Evolutionary conservation across 495 filamentous ascomycete species (phyloP).

Genomic region (Hyaloscypha finlandica): DNA sequence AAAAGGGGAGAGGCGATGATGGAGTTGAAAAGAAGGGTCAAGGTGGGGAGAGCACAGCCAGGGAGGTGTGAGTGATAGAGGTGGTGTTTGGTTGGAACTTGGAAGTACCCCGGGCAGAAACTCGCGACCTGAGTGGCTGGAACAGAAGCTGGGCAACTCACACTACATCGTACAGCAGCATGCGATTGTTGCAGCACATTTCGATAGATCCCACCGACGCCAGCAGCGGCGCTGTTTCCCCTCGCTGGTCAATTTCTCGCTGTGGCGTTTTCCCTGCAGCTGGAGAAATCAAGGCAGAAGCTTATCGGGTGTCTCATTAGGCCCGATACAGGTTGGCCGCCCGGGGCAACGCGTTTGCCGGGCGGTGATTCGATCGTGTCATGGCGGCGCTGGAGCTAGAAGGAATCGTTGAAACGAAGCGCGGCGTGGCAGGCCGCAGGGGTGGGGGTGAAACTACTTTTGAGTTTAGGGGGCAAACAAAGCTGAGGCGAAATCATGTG

Average conservation of each 20-base stretch:
- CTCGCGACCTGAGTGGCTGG: not conserved
- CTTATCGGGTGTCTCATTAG: slow-evolving; percentile 6
- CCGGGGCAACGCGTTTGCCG: not conserved
- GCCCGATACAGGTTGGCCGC: not conserved
- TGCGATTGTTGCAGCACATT: not conserved
- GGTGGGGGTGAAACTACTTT: not conserved
- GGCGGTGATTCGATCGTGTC: not conserved
- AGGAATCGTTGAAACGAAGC: not conserved
- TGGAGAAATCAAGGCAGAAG: slow-evolving; percentile 1
- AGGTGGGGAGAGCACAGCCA: not conserved
- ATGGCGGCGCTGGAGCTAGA: not conserved
- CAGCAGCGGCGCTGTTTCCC: not conserved
- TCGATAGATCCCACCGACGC: not conserved
- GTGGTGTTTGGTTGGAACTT: not conserved
- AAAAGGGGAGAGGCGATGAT: not conserved
- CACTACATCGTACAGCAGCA: too few species aligned
- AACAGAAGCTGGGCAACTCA: too few species aligned
- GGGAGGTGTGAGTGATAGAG: not conserved
- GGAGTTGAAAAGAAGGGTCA: not conserved
- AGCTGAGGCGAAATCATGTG: not conserved
- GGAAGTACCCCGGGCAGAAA: not conserved
- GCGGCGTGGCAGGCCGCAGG: not conserved
- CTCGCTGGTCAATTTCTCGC: not conserved
- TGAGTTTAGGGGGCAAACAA: not conserved
- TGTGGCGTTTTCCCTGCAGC: not conserved